Percentiles rank a stretch among this genome's conserved stretches.
Evolutionary conservation across 176 grass and related monocot genomes (phyloP).

Genomic region (Saccharum spontaneum): DNA sequence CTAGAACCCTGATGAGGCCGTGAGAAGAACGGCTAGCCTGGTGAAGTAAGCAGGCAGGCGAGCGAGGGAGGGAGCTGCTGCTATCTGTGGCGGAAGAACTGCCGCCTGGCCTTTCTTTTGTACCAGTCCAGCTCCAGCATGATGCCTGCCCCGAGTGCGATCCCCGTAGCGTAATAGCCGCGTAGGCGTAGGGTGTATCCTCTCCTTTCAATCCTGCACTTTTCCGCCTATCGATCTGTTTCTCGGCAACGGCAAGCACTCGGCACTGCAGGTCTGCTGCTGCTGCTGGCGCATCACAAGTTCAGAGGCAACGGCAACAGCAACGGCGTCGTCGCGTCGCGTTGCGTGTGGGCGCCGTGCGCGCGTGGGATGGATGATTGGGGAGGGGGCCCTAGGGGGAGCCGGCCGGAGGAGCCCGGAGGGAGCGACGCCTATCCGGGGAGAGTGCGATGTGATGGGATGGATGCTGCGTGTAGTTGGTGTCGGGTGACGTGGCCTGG

Average conservation of each 20-base stretch:
- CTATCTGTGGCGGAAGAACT: background rate
- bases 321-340: background rate
- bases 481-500: background rate
- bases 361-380: conserved; percentile 5
- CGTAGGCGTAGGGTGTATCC: background rate
- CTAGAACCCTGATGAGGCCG: background rate
- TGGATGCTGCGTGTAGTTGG: conserved; percentile 19
- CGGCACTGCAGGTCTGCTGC: background rate
- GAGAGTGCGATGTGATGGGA: conserved; percentile 32
- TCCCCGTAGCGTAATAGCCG: too few relatives aligned
- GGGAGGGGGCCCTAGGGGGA: background rate
- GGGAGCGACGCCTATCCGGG: conserved; percentile 31
- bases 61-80: background rate
- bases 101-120: conserved; percentile 1
- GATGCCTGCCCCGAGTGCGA: background rate
- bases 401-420: background rate
- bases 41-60: background rate
- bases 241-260: background rate
- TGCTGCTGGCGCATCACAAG: background rate
- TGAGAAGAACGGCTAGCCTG: background rate
- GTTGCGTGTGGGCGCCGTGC: conserved; percentile 26
- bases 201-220: conserved; percentile 4
- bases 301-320: background rate
- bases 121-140: background rate
- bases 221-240: background rate